Base-by-base conservation (phyloP, 2,329 filamentous ascomycete genomes). In the Metarhizium album region DNA sequence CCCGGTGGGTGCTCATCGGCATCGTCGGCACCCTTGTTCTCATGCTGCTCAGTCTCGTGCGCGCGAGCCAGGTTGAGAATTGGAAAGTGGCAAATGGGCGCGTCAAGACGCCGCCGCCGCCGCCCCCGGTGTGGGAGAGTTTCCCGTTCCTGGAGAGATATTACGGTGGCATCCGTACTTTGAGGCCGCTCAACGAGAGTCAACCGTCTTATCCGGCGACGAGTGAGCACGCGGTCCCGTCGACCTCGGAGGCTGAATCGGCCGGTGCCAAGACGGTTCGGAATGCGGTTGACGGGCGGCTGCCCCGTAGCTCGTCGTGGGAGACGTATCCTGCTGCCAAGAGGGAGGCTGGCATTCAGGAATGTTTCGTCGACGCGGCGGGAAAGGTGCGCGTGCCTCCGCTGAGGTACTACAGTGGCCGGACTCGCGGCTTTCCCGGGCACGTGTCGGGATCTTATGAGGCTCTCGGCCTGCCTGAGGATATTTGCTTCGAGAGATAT, bases 401-500 rank as follows among this genome's bases (percentile, higher is more conserved):
- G 4, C 70, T 95, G 43, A 82, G 82, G 20, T 85, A 84, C 57
- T 90, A 87, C 58, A 73, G 84, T 11, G 91, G 91, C 3, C 79
- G 93, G 2, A 86, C 90, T 0, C 76, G 79, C 52, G 91, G 90
- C 1, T 94, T 95, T 64, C 93, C 93, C 0, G 81, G 93, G 46
- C 80, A 89, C 52, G 80, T 87, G 2, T 79, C 91, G 61, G 93
- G 93, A n/a, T 95, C 89, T 0, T 90, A 95, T 60, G 82, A 90
- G 9, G 67, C 91, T 40, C 69, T 97, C 13, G 84, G 83, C 0
- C 71, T 97, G 35, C 80, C 86, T 18, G 81, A 94, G 57, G 85
- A 95, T 60, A 80, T 96, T 45, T 98, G 93, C 70, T 96, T 95
- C 62, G 93, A 98, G 58, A 79, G 93, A 2, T 95, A 87, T 63